A percentile compares a stretch with the other conserved stretches of the same genome.
These are phyloP conservation scores for Voacanga thouarsii DNA, from an alignment of 257 asterid species.

Conservation along the genomic window DNA sequence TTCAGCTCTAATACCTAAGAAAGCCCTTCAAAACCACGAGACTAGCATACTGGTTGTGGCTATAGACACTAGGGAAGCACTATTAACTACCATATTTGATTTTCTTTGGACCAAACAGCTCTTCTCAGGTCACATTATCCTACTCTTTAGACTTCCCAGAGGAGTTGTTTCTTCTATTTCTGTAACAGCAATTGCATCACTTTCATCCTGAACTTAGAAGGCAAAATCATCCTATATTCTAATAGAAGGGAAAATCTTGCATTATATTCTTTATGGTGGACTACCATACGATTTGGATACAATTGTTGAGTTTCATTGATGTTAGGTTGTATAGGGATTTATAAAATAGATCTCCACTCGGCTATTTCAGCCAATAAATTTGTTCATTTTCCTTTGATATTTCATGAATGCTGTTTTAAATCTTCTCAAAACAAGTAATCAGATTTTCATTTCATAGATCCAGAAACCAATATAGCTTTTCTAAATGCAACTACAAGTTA, in stretches of 20 bases:
- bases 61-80: neutral
- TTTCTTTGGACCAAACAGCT: too few relatives aligned
- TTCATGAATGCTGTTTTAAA: neutral
- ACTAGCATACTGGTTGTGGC: neutral
- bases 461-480: too few relatives aligned
- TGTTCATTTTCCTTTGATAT: too few relatives aligned
- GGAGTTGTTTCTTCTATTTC: neutral
- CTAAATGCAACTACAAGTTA: too few relatives aligned
- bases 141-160: too few relatives aligned
- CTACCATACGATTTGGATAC: too few relatives aligned
- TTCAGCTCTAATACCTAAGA: neutral
- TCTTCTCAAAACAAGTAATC: neutral
- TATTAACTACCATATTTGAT: neutral
- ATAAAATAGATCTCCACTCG: too few relatives aligned
- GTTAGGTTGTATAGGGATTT: too few relatives aligned
- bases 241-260: neutral
- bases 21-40: neutral
- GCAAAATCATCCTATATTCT: neutral
- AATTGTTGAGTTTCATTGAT: too few relatives aligned
- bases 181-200: neutral
- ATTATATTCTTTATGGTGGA: too few relatives aligned
- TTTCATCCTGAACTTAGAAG: neutral
- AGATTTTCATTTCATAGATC: neutral
- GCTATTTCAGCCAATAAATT: too few relatives aligned
- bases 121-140: too few relatives aligned